Evolutionary conservation across 2,329 filamentous ascomycete species (phyloP), one percentile per base, ranked within the genome.

Genomic region (Colletotrichum viniferum): DNA sequence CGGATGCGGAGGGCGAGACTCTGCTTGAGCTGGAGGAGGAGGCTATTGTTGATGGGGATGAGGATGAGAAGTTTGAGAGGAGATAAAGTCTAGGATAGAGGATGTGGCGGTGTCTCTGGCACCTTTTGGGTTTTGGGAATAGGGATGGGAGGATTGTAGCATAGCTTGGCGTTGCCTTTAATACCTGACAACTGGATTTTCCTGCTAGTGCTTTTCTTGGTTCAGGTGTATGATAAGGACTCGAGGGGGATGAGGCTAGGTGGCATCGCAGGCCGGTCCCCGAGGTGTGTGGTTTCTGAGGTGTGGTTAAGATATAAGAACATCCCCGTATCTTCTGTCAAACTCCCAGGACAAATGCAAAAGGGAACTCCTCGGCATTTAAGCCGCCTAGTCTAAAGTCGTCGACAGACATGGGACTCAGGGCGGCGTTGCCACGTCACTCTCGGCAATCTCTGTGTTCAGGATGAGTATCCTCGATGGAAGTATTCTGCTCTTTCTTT

Each of bases 1-100:
- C 78, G 26, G 76, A 82, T 79, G 79, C 80, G 72, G 34, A 81
- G 77, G 28, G 80, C 79, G 18, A 80, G 65, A 77, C 77, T 21
- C 24, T 86, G 67, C 79, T 78, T 7, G 82, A 81, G 34, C 43
- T 52, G 12, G 78, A 82, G 10, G 77, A 79, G 36, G 77, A 78
- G 60, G 77, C 79, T n/a, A 77, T 75, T 13, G 26, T 77, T 13
- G 71, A 69, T 32, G 71, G 77, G 13, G 56, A 69, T 28, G 71
- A 77, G 13, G 61, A 60, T 18, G 68, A 69, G 13, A 43, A 34
- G 26, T 58, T 58, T 30, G 55, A 58, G 52, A 70, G 14, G 43
- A 66, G 18, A 14, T 7, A 56, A 56, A 69, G 16, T 56, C 62
- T 66, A 65, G 43, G 30, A 58, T 56, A 34, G 48, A 68, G 5